Conservation (phyloP, 768 basidiomycete species). For the Mycena vulgaris region DNA sequence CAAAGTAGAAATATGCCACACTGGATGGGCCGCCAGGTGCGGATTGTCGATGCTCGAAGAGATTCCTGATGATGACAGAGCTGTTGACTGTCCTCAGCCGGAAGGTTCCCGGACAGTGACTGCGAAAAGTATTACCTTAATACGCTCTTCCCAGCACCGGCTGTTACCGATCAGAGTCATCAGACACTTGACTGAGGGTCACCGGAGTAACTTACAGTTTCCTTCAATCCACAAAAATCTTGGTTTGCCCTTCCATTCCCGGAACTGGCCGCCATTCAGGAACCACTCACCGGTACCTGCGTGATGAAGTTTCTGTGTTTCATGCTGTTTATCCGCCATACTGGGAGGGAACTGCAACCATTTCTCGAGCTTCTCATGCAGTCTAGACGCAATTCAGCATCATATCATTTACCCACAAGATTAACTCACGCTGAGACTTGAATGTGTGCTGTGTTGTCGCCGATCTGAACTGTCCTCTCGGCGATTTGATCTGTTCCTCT, state of each 20-base stretch:
- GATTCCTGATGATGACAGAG: not conserved
- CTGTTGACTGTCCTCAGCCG: not conserved
- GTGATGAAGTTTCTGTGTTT: not conserved
- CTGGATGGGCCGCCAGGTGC: not conserved
- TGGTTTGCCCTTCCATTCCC: not conserved
- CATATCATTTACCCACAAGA: not conserved
- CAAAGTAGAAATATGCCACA: not conserved
- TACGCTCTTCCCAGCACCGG: slow-evolving; percentile 2
- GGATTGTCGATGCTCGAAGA: not conserved
- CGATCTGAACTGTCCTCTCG: too few relatives aligned
- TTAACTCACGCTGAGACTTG: not conserved
- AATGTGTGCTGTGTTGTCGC: too few relatives aligned
- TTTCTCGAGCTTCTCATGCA: not conserved
- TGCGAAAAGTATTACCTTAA: not conserved
- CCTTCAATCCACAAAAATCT: slow-evolving; percentile 1
- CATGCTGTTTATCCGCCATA: not conserved
- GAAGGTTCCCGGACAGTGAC: too few relatives aligned
- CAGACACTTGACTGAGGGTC: not conserved
- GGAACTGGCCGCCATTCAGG: not conserved
- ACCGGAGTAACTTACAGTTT: not conserved
- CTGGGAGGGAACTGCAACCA: not conserved
- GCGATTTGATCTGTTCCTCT: too few relatives aligned
- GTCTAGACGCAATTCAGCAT: not conserved
- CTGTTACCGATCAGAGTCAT: not conserved
- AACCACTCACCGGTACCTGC: slow-evolving; percentile 9